Conservation (phyloP, 2,329 filamentous ascomycete genomes). For the Colletotrichum sp. region DNA sequence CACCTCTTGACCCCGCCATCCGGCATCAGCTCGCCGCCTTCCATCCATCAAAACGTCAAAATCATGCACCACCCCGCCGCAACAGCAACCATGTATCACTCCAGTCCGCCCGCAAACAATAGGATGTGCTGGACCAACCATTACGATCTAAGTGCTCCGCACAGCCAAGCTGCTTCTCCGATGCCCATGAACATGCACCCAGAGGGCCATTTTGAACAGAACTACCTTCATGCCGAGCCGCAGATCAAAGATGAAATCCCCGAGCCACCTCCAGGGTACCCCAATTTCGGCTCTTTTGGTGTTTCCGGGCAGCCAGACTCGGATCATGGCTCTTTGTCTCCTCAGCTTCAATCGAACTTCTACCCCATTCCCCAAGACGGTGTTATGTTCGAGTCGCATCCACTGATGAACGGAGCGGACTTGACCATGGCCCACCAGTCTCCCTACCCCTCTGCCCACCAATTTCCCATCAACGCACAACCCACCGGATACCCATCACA, state of each 20-base stretch:
- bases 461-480: background rate
- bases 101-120: constrained; percentile 52
- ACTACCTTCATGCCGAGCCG: constrained; percentile 39
- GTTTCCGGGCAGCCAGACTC: constrained; percentile 29
- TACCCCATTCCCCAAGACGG: background rate
- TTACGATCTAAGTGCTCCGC: constrained; percentile 47
- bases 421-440: background rate
- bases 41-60: constrained; percentile 48
- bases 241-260: constrained; percentile 37
- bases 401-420: background rate
- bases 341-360: background rate
- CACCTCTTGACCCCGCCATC: constrained; percentile 57
- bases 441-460: background rate
- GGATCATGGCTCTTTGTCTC: constrained; percentile 14
- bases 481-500: background rate
- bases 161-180: constrained; percentile 50
- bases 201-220: constrained; percentile 42
- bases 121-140: constrained; percentile 49
- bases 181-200: constrained; percentile 43
- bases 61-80: constrained; percentile 45
- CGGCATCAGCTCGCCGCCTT: constrained; percentile 48
- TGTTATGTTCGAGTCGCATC: background rate
- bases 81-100: constrained; percentile 40
- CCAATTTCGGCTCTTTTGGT: constrained; percentile 39
- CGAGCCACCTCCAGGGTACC: constrained; percentile 33